Conservation (phyloP, 306 rosid species). For the Astragalus glycyphyllos region DNA sequence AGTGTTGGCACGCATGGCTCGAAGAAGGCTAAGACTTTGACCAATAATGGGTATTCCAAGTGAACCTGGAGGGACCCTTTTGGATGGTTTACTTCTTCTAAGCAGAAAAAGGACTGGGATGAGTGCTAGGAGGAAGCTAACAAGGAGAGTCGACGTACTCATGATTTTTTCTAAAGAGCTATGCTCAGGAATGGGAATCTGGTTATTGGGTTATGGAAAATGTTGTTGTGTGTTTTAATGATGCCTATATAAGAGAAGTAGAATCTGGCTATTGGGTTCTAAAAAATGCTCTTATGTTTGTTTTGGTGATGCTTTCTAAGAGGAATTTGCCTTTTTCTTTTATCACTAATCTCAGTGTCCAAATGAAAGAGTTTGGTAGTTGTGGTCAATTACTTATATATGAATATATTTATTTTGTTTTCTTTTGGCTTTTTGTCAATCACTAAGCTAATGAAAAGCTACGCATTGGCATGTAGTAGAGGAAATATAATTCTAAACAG, state of each 20-base stretch:
- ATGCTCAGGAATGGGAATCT: background rate
- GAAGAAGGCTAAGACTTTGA: slow-evolving; percentile 64
- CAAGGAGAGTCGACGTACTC: slow-evolving; percentile 40
- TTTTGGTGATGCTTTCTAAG: slow-evolving; percentile 1
- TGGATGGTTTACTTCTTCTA: slow-evolving; percentile 46
- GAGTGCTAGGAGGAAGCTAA: slow-evolving; percentile 44
- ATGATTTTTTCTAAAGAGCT: slow-evolving; percentile 37
- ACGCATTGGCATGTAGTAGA: no score
- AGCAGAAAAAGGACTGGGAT: slow-evolving; percentile 57
- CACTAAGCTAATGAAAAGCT: no score
- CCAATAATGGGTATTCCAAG: slow-evolving; percentile 76
- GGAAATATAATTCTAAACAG: no score
- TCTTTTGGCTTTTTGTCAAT: no score
- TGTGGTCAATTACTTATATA: no score
- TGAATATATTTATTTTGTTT: no score
- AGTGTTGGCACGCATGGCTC: slow-evolving; percentile 65
- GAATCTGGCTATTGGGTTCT: background rate
- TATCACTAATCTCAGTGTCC: background rate
- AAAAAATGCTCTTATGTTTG: slow-evolving; percentile 10
- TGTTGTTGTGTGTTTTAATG: slow-evolving; percentile 8
- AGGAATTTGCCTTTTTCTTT: background rate
- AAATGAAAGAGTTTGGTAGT: background rate
- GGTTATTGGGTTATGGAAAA: slow-evolving; percentile 1
- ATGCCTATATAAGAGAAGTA: no score
- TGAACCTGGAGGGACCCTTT: slow-evolving; percentile 76